Evolutionary conservation across 768 basidiomycete genomes (phyloP), one percentile per base, ranked within the genome.

Genomic region (Nidularia pulvinata): DNA sequence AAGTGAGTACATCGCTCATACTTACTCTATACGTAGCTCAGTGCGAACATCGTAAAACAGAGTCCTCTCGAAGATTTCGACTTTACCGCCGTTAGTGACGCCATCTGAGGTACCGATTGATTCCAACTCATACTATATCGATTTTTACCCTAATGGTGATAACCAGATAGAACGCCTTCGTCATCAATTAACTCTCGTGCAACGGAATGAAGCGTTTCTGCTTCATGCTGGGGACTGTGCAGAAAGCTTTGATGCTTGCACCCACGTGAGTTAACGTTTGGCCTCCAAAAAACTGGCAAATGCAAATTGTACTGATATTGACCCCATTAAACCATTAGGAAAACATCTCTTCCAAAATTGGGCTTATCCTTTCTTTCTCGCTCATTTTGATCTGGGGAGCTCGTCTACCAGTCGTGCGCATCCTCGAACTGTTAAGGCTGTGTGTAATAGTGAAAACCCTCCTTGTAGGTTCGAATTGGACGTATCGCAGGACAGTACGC

Each of bases 191-290:
- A 73, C 78, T 34, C 84, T 84, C 35, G 94, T 95, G 2, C 89
- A 97, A 60, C 79, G 79, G 16, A 91, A 93, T 57, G 85, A 95
- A 62, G 94, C 93, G 0, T 98, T 99, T 71, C 78, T 99, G 36
- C 80, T 99, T 2, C 97, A 99, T 57, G 97, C 97, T 0, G 97
- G 97, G 2, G 97, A 99, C 64, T 99, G 97, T 62, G 95, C 93
- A n/a, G 93, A 95, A 69, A 89, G 91, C 66, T 95, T 96, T 62
- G 89, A 91, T 60, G 93, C 92, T 0, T 95, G 93, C 66, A 93
- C 91, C 0, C 84, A 92, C 57, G 91, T 92, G 65, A 61, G 81
- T 75, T 37, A n/a, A 9, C 56, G 25, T 30, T 30, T 30, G 0
- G 25, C 25, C 25, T 30, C 25, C 25, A 4, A 30, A 30, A 30